These are phyloP conservation scores for Serendipita indica DNA, from an alignment of 768 basidiomycete genomes.

Conservation along the genomic window DNA sequence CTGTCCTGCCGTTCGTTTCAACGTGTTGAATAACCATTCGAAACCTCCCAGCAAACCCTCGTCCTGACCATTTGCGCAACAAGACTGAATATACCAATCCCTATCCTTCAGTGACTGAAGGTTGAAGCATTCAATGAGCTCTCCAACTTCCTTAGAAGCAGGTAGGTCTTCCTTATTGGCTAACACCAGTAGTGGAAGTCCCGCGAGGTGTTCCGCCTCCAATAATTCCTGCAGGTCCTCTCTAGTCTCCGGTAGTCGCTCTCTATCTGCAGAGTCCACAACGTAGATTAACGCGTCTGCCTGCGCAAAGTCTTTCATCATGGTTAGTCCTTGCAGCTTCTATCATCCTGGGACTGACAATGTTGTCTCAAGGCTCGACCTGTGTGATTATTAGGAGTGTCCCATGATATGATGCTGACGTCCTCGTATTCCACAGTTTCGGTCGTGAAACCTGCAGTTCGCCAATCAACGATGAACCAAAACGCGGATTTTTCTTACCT, in stretches of 20 bases:
- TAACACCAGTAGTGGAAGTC: conserved; percentile 88
- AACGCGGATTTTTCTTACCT: too few species aligned
- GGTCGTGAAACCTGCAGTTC: too few species aligned
- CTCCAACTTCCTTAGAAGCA: conserved; percentile 36
- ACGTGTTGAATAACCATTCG: conserved; percentile 90
- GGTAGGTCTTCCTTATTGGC: conserved; percentile 99
- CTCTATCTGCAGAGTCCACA: conserved; percentile 89
- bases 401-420: too few species aligned
- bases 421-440: too few species aligned
- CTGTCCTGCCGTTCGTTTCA: too few species aligned
- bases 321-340: too few species aligned
- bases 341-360: not conserved
- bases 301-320: conserved; percentile 73
- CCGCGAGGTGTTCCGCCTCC: conserved; percentile 95
- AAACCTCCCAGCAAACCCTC: conserved; percentile 95
- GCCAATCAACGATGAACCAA: too few species aligned
- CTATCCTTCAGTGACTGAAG: conserved; percentile 91
- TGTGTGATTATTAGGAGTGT: too few species aligned
- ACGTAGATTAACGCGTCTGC: conserved; percentile 98
- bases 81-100: conserved; percentile 98
- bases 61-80: conserved; percentile 90
- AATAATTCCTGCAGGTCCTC: conserved; percentile 91
- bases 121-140: conserved; percentile 92
- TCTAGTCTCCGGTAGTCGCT: conserved; percentile 91
- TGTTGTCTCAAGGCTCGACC: not conserved